phyloP scores from a whole-genome alignment of 345 rosid species.

The Brassica napus region DNA sequence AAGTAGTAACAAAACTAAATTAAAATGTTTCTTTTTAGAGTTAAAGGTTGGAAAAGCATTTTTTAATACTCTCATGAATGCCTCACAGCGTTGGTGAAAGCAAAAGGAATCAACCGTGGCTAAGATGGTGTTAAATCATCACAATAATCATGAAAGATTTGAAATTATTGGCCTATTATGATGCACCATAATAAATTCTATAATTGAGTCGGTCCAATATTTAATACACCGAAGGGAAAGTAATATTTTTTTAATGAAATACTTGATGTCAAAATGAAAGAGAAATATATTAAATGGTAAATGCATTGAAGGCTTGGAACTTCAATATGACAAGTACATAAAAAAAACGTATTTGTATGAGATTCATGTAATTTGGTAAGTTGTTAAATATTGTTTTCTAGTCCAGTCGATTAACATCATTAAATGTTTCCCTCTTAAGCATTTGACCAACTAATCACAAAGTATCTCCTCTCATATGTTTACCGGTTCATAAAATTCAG shows the following conservation, averaged over 20 bases:
- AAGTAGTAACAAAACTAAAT: not conserved
- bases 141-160: slow-evolving; percentile 36
- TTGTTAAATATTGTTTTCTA: not conserved
- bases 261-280: not conserved
- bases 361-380: not conserved
- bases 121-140: slow-evolving; percentile 25
- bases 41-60: not conserved
- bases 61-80: not conserved
- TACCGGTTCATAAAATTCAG: slow-evolving; percentile 18
- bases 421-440: not conserved
- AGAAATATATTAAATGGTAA: slow-evolving; percentile 4
- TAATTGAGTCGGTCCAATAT: slow-evolving; percentile 35
- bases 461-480: not conserved
- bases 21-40: not conserved
- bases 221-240: slow-evolving; percentile 18
- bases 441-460: not conserved
- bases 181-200: slow-evolving; percentile 30
- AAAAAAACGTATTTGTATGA: slow-evolving; percentile 2
- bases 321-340: slow-evolving; percentile 16
- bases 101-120: slow-evolving; percentile 2
- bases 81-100: slow-evolving; percentile 19
- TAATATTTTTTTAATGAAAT: not conserved
- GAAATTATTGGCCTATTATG: slow-evolving; percentile 38
- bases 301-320: slow-evolving; percentile 14
- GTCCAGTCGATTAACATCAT: not conserved